Base-by-base conservation (phyloP, 352 stramenopile species). In the Pseudoperonospora humuli region DNA sequence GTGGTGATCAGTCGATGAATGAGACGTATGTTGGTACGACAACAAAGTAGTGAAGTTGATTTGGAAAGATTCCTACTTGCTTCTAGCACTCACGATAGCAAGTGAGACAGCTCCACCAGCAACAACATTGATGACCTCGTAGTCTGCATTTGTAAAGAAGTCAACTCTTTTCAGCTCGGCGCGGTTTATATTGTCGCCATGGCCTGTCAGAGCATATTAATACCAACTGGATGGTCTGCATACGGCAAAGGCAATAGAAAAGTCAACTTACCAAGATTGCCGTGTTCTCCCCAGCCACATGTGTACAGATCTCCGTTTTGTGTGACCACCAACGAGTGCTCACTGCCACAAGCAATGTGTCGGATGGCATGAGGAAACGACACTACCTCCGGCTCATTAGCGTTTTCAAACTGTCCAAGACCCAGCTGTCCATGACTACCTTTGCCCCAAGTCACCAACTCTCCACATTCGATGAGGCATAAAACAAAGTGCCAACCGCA, bases 401-500 rank as follows among this genome's bases (percentile, higher is more conserved):
- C 52, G 21, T 61, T 66, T 31, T 53, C 33, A 33, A 60, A 45
- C n/a, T 19, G 37, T 18, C 48, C 50, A 23, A 66, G 55, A 25
- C 58, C 77, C 23, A 93, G 58, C 8, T 93, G 80, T 6, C 80
- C 80, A 31, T 90, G 75, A 20, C 70, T 71, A 4, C 74, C 71
- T 73, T 88, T 89, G 6, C 80, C 80, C 80, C 80, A 93, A 19
- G 73, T 46, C 20, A 78, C 47, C 3, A 90, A 50, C 17, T 47
- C 14, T 26, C 42, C 58, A n/a, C 36, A 10, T 10, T 45, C 14
- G 17, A 45, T 61, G 13, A 87, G 19, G 33, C 75, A 88, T 20
- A 88, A n/a, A 10, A 67, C 68, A 43, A 80, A 87, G 29, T 93
- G 77, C 80, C 77, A 93, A 0, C 80, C 80, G n/a, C 78, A 78